Evolutionary conservation across 495 filamentous ascomycete species (phyloP).

Genomic region (Annulohypoxylon stygium): DNA sequence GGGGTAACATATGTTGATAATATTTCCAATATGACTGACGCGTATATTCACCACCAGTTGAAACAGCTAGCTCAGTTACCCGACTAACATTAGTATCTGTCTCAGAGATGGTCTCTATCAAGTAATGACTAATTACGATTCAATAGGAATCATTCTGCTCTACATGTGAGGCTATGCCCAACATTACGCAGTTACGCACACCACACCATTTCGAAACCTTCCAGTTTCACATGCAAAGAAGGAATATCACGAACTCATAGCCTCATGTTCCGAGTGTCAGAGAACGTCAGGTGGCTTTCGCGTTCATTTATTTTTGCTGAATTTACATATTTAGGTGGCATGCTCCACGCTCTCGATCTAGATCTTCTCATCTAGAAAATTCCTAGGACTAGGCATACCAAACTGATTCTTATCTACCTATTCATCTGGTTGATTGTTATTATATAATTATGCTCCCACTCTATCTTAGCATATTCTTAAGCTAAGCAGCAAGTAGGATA

Average conservation of each 20-base stretch:
- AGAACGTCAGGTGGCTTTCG: neutral
- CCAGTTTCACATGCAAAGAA: neutral
- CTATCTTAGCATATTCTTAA: too few species aligned
- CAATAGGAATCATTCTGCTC: neutral
- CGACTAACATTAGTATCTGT: neutral
- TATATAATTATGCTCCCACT: too few species aligned
- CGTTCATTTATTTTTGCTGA: neutral
- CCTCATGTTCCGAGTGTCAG: neutral
- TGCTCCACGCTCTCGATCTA: neutral
- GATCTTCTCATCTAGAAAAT: too few species aligned
- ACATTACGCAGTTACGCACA: constrained; percentile 12
- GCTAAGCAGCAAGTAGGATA: too few species aligned
- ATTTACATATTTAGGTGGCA: neutral
- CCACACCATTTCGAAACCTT: constrained; percentile 7
- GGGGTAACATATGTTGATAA: neutral
- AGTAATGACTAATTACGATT: neutral
- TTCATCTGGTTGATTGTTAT: too few species aligned
- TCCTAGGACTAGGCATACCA: too few species aligned
- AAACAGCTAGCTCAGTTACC: neutral
- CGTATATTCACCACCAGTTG: neutral
- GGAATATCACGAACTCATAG: neutral
- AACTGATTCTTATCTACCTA: too few species aligned
- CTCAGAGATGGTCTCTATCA: neutral
- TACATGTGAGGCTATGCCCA: neutral
- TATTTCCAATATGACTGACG: neutral